Evolutionary conservation across 139 green algal genomes (phyloP).

Genomic region (Closterium sp.): DNA sequence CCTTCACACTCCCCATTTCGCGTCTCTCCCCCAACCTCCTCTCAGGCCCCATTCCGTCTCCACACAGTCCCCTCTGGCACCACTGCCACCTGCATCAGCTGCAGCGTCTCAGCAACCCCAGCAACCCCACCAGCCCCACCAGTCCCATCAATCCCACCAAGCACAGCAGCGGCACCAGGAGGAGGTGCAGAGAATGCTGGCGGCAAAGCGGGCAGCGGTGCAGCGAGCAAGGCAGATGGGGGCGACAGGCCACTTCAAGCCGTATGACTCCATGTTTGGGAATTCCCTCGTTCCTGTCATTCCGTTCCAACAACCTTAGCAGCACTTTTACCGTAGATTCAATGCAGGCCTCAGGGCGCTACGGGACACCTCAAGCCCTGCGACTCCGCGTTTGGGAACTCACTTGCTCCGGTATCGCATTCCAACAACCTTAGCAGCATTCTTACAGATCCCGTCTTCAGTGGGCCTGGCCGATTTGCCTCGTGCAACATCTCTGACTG

Average conservation of each 20-base stretch:
- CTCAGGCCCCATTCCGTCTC: no score
- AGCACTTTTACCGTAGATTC: background rate
- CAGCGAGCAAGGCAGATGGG: slow-evolving; percentile 7
- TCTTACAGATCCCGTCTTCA: no score
- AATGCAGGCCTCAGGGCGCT: background rate
- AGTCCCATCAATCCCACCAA: background rate
- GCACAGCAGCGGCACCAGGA: background rate
- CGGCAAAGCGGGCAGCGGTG: background rate
- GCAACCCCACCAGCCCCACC: background rate
- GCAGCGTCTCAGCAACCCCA: no score
- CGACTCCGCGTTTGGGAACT: background rate
- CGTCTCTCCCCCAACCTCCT: no score
- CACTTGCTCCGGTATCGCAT: background rate
- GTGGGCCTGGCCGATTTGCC: no score
- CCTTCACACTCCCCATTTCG: no score
- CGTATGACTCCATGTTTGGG: background rate
- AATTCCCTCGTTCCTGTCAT: background rate
- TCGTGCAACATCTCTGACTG: no score
- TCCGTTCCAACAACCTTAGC: background rate
- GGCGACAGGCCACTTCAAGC: background rate
- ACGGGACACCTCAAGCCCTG: background rate
- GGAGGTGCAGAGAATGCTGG: background rate
- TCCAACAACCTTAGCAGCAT: no score
- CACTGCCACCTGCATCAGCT: no score
- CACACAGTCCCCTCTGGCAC: no score